Percentiles rank a stretch among this genome's conserved stretches.
Evolutionary conservation across 257 asterid species (phyloP).

Genomic region (Galeopsis tetrahit): DNA sequence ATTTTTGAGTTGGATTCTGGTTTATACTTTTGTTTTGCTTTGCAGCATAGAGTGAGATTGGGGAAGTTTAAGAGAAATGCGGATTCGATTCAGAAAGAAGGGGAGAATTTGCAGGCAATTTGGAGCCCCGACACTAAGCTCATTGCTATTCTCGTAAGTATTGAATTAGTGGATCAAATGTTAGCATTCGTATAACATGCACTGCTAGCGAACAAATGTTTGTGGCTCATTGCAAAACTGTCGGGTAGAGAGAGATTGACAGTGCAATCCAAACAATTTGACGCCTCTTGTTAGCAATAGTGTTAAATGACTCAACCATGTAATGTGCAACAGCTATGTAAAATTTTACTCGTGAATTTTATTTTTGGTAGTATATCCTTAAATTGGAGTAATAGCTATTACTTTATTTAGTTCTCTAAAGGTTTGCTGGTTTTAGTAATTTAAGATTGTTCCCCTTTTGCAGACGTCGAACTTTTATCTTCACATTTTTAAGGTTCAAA

Average conservation of each 20-base stretch:
- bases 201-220: constrained; percentile 3
- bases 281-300: neutral
- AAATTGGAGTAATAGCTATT: constrained; percentile 2
- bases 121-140: constrained; percentile 97
- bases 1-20: constrained; percentile 14
- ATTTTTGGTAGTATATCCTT: neutral
- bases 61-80: constrained; percentile 78
- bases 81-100: constrained; percentile 75
- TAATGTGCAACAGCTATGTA: constrained; percentile 4
- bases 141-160: constrained; percentile 86
- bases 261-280: neutral
- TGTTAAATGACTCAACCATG: constrained; percentile 1
- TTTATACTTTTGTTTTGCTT: constrained; percentile 14
- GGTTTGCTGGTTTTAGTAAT: constrained; percentile 30
- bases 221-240: neutral
- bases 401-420: neutral
- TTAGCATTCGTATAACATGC: constrained; percentile 2
- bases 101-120: constrained; percentile 88
- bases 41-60: constrained; percentile 98
- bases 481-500: constrained; percentile 85
- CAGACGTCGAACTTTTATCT: constrained; percentile 94
- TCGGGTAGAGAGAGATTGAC: neutral
- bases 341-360: neutral
- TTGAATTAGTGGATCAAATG: constrained; percentile 25
- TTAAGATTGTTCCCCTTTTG: constrained; percentile 36